Conservation (phyloP, 805 yeast genomes). For the Schizosaccharomyces cryophilus region DNA sequence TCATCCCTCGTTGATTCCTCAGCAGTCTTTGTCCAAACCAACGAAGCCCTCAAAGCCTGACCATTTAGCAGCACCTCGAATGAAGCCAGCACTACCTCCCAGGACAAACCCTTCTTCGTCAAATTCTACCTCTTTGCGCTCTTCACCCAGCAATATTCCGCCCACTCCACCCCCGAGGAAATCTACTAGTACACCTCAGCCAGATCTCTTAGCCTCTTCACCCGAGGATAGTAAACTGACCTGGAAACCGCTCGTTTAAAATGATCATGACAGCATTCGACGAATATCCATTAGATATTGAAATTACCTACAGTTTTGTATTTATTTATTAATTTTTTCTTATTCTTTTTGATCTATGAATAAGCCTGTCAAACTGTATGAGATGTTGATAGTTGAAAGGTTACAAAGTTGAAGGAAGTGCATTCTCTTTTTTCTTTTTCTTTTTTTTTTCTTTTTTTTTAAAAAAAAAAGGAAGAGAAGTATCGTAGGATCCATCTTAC, state of each 20-base stretch:
- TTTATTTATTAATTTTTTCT: no score
- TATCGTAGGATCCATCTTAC: no score
- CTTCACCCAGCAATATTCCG: neutral
- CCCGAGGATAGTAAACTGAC: neutral
- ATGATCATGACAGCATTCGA: no score
- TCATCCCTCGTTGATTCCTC: neutral
- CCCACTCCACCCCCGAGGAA: neutral
- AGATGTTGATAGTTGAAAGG: no score
- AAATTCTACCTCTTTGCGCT: neutral
- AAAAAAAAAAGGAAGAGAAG: no score
- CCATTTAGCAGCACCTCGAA: neutral
- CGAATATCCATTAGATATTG: no score
- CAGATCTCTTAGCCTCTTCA: slow-evolving; percentile 13
- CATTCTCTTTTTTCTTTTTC: no score
- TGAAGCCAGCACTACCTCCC: neutral
- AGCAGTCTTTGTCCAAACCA: neutral
- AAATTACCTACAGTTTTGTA: no score
- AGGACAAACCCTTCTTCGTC: neutral
- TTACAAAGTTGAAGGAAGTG: no score
- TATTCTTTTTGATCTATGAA: no score
- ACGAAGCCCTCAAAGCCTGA: neutral
- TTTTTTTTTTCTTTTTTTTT: no score
- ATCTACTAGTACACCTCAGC: neutral
- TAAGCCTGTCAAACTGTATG: no score
- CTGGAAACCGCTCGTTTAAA: neutral